Conservation (phyloP, 2,329 filamentous ascomycete genomes). For the Cephalotrichum gorgonifer region DNA sequence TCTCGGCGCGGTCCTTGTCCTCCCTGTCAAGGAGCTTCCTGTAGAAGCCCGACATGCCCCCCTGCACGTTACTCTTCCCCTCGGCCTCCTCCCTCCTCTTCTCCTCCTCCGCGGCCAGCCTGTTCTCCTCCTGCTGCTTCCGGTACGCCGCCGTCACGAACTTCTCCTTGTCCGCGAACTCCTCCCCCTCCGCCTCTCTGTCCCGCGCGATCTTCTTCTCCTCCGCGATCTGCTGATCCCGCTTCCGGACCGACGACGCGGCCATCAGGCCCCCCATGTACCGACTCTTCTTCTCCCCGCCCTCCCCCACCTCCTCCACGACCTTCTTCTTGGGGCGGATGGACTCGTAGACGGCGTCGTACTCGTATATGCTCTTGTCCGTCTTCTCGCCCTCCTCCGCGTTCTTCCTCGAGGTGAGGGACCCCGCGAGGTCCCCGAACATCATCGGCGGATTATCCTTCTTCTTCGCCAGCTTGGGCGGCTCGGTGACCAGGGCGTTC, state of each 20-base stretch:
- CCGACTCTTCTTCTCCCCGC: slow-evolving; percentile 55
- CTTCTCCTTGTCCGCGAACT: slow-evolving; percentile 72
- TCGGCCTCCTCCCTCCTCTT: slow-evolving; percentile 53
- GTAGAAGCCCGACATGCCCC: slow-evolving; percentile 74
- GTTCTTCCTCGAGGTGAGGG: slow-evolving; percentile 51
- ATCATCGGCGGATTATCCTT: slow-evolving; percentile 31
- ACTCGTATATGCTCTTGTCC: slow-evolving; percentile 74
- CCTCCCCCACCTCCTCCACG: slow-evolving; percentile 38
- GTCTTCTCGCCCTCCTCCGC: slow-evolving; percentile 54
- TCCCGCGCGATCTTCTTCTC: slow-evolving; percentile 73
- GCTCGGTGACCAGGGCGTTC: slow-evolving; percentile 18
- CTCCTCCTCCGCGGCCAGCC: slow-evolving; percentile 62
- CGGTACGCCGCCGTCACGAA: slow-evolving; percentile 81
- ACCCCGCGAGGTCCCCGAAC: slow-evolving; percentile 58
- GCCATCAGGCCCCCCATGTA: slow-evolving; percentile 69
- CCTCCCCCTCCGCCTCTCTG: slow-evolving; percentile 69
- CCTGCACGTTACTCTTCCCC: slow-evolving; percentile 48
- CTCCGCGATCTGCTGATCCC: slow-evolving; percentile 67
- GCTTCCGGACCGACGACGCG: slow-evolving; percentile 65
- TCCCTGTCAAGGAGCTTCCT: slow-evolving; percentile 61
- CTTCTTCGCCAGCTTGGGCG: slow-evolving; percentile 29
- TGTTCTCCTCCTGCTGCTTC: slow-evolving; percentile 67
- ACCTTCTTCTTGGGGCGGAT: slow-evolving; percentile 57
- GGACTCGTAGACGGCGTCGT: slow-evolving; percentile 73
- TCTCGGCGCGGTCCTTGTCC: slow-evolving; percentile 59